A percentile compares a stretch with the other conserved stretches of the same genome.
Conservation (phyloP, 1,139 yeast genomes). For the Hyphopichia khmerensis region DNA sequence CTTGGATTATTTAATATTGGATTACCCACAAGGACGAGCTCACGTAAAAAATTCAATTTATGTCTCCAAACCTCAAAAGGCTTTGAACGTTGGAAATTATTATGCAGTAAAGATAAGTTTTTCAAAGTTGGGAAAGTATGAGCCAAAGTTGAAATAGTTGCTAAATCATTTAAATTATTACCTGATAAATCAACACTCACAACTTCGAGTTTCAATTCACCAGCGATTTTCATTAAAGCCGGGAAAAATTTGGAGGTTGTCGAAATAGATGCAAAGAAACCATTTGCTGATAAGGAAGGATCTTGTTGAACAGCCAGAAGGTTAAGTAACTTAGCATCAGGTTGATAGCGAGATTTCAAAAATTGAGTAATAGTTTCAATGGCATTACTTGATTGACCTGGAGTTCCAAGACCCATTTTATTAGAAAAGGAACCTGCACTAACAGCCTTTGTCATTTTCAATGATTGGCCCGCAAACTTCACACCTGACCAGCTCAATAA, state of each 20-base stretch:
- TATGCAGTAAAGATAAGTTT: constrained; percentile 79
- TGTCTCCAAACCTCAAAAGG: constrained; percentile 75
- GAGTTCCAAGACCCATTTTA: constrained; percentile 13
- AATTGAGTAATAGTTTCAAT: constrained; percentile 63
- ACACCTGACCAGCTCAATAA: constrained; percentile 70
- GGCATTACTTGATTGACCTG: constrained; percentile 32
- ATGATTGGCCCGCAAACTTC: constrained; percentile 72
- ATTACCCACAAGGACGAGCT: constrained; percentile 72
- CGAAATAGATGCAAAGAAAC: constrained; percentile 62
- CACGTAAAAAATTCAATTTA: constrained; percentile 71
- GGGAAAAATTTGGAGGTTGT: constrained; percentile 79
- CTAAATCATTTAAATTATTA: constrained; percentile 65
- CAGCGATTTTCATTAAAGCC: constrained; percentile 86
- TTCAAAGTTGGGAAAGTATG: constrained; percentile 71
- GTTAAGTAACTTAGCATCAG: constrained; percentile 65
- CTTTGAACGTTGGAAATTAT: constrained; percentile 57
- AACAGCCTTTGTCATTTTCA: constrained; percentile 47
- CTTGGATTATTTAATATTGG: constrained; percentile 53
- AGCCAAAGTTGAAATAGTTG: constrained; percentile 63
- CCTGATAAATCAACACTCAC: constrained; percentile 75
- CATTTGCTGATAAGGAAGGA: constrained; percentile 56
- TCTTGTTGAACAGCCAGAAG: constrained; percentile 69
- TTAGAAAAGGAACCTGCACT: constrained; percentile 17
- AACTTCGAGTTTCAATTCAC: constrained; percentile 51
- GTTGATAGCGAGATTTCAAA: constrained; percentile 64